These are phyloP conservation scores for Babesia sp. DNA, from an alignment of 169 alveolate species.

Conservation along the genomic window DNA sequence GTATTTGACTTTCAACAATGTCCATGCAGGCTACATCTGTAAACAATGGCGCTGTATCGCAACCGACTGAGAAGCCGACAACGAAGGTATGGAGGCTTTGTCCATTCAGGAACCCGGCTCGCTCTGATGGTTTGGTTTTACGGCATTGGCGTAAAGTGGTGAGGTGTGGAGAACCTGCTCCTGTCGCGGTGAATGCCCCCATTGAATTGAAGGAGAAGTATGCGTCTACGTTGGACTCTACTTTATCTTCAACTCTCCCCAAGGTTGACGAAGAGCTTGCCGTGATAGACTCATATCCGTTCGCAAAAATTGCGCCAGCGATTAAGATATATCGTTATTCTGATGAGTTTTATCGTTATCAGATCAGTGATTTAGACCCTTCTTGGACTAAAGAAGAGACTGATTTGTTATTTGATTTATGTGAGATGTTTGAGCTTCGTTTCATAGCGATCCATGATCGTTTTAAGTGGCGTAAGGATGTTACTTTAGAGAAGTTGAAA, in stretches of 20 bases:
- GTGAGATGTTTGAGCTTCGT: slow-evolving; percentile 82
- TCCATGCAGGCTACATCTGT: too few relatives aligned
- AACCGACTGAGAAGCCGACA: background rate
- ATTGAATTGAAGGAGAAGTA: slow-evolving; percentile 26
- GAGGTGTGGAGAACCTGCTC: slow-evolving; percentile 46
- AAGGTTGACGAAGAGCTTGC: slow-evolving; percentile 46
- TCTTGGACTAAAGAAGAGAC: slow-evolving; percentile 85
- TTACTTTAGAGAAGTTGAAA: slow-evolving; percentile 80
- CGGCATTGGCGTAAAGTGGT: slow-evolving; percentile 74
- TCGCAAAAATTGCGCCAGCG: slow-evolving; percentile 72
- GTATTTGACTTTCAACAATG: too few relatives aligned
- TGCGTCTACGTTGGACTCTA: slow-evolving; percentile 36
- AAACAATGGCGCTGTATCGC: background rate
- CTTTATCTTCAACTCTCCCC: slow-evolving; percentile 49
- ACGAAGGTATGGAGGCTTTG: slow-evolving; percentile 70
- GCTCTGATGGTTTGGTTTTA: slow-evolving; percentile 74
- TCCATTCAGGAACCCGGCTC: slow-evolving; percentile 72
- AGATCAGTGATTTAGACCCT: slow-evolving; percentile 60
- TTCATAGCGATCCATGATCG: slow-evolving; percentile 81
- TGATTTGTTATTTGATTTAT: slow-evolving; percentile 79
- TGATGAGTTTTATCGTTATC: slow-evolving; percentile 72
- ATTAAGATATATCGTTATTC: slow-evolving; percentile 72
- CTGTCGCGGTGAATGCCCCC: slow-evolving; percentile 26
- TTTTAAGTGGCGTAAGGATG: slow-evolving; percentile 71
- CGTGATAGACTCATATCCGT: slow-evolving; percentile 62